Percentiles rank a stretch among this genome's conserved stretches.
These are phyloP conservation scores for Sophora flavescens DNA, from an alignment of 306 rosid genomes.

Conservation along the genomic window DNA sequence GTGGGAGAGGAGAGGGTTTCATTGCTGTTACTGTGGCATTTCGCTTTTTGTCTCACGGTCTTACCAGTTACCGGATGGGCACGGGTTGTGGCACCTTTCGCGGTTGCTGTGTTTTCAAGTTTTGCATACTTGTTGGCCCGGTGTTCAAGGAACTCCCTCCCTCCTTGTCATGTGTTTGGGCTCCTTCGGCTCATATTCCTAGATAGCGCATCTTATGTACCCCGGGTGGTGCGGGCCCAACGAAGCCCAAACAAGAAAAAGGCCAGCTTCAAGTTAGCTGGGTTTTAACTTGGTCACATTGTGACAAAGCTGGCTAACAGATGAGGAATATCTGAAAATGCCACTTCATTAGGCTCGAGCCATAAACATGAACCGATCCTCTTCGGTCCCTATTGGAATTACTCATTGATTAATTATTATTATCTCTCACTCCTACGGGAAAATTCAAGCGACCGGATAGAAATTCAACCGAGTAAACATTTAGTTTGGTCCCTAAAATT, in stretches of 20 bases:
- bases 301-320: too few relatives aligned
- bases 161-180: not conserved
- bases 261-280: not conserved
- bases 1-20: conserved; percentile 29
- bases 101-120: conserved; percentile 21
- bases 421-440: too few relatives aligned
- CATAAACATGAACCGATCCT: too few relatives aligned
- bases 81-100: conserved; percentile 38
- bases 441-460: too few relatives aligned
- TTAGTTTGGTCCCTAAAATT: too few relatives aligned
- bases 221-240: not conserved
- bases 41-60: conserved; percentile 20
- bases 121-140: conserved; percentile 41
- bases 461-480: too few relatives aligned
- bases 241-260: not conserved
- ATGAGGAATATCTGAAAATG: too few relatives aligned
- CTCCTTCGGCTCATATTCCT: not conserved
- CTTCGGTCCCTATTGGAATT: too few relatives aligned
- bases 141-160: not conserved
- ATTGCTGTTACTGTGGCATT: conserved; percentile 39
- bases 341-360: too few relatives aligned
- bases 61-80: conserved; percentile 59
- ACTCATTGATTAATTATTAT: too few relatives aligned
- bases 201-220: not conserved
- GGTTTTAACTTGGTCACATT: not conserved